These are phyloP conservation scores for Asclepias syriaca DNA, from an alignment of 257 asterid genomes.

Conservation along the genomic window DNA sequence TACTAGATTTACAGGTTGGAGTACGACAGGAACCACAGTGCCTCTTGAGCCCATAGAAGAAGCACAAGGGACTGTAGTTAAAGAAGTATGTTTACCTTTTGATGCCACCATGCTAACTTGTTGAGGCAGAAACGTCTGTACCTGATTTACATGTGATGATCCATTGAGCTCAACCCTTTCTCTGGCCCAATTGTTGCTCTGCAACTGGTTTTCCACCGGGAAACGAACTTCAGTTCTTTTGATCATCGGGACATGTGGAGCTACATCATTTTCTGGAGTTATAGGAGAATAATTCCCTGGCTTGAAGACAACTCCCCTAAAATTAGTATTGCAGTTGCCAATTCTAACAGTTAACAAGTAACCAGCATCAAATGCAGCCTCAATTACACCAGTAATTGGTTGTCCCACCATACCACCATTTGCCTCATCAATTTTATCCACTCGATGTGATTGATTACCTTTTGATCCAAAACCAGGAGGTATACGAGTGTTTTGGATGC, in stretches of 20 bases:
- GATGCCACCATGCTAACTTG: conserved; percentile 25
- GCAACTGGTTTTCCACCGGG: conserved; percentile 33
- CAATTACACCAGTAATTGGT: conserved; percentile 77
- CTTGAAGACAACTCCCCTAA: conserved; percentile 82
- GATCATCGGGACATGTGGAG: conserved; percentile 74
- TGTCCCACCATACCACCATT: conserved; percentile 54
- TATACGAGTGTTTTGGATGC: conserved; percentile 16
- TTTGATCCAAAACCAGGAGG: conserved; percentile 46
- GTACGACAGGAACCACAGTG: conserved; percentile 17
- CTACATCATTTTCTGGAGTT: conserved; percentile 72
- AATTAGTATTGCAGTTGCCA: conserved; percentile 52
- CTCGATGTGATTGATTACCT: conserved; percentile 30
- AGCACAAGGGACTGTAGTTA: conserved; percentile 33
- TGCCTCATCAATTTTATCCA: conserved; percentile 18
- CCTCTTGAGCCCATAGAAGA: conserved; percentile 53
- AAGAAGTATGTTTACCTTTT: conserved; percentile 34
- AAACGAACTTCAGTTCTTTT: conserved; percentile 39
- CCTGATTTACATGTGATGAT: conserved; percentile 10
- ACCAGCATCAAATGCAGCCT: conserved; percentile 86
- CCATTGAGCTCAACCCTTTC: conserved; percentile 18
- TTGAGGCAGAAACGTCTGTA: conserved; percentile 18
- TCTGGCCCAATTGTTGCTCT: conserved; percentile 4
- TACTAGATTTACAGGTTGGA: conserved; percentile 13
- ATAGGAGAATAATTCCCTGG: conserved; percentile 74
- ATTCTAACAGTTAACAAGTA: conserved; percentile 66